These are phyloP conservation scores for Sugiyamaella americana DNA, from an alignment of 805 yeast genomes.

Conservation along the genomic window DNA sequence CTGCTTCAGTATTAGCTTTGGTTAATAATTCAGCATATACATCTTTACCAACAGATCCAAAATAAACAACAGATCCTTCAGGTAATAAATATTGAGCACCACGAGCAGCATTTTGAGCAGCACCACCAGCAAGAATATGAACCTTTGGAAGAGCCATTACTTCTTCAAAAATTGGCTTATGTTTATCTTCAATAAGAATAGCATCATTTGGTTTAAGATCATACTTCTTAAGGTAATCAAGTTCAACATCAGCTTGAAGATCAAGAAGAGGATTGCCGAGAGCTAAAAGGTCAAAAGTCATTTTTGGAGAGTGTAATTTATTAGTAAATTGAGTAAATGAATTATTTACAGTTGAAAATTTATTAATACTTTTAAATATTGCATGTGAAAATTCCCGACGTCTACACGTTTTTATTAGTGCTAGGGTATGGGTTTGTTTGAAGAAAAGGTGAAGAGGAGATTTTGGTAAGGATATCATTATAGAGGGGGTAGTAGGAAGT, in stretches of 20 bases:
- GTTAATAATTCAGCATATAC: conserved; percentile 72
- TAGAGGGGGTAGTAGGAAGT: no score
- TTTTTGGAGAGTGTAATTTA: no score
- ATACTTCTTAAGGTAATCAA: conserved; percentile 71
- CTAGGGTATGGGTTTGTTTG: no score
- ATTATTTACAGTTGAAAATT: no score
- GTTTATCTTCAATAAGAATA: conserved; percentile 76
- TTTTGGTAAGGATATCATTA: no score
- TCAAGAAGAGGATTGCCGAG: conserved; percentile 83
- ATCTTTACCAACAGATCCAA: conserved; percentile 96
- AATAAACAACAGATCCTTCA: conserved; percentile 73
- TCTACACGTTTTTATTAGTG: no score
- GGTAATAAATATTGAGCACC: conserved; percentile 95
- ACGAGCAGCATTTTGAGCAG: conserved; percentile 98
- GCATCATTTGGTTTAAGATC: conserved; percentile 88
- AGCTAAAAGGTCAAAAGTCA: conserved; percentile 39
- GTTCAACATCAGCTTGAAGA: conserved; percentile 18
- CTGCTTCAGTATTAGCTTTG: conserved; percentile 81
- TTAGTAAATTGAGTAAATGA: no score
- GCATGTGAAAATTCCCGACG: no score
- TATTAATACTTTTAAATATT: no score
- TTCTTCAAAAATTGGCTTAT: conserved; percentile 81
- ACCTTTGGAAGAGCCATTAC: conserved; percentile 55
- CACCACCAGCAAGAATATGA: conserved; percentile 92
- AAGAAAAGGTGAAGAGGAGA: no score